These are phyloP conservation scores for Fereydounia khargensis DNA, from an alignment of 1,284 basidiomycete genomes.

Conservation along the genomic window DNA sequence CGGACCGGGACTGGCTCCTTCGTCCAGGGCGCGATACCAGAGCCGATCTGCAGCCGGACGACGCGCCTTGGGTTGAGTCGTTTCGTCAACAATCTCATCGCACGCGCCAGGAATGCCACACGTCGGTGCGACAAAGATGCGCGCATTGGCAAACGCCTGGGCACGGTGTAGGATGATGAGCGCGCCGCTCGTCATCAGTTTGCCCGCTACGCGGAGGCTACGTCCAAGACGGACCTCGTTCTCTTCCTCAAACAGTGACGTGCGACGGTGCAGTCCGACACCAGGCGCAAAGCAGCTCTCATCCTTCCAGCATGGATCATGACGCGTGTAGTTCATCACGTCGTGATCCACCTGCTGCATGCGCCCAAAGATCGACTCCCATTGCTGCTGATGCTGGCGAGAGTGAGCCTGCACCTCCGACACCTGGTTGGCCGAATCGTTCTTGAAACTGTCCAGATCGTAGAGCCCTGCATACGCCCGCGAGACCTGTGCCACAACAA, in stretches of 20 bases:
- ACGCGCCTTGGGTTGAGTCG: no score
- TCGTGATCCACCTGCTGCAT: slow-evolving; percentile 44
- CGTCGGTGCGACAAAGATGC: slow-evolving; percentile 42
- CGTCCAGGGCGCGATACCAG: slow-evolving; percentile 34
- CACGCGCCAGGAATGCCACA: slow-evolving; percentile 43
- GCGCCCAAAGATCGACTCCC: slow-evolving; percentile 37
- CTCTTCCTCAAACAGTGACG: slow-evolving; percentile 28
- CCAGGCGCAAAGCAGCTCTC: slow-evolving; percentile 24
- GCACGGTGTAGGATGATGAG: slow-evolving; percentile 46
- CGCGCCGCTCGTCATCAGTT: slow-evolving; percentile 47
- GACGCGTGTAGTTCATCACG: slow-evolving; percentile 37
- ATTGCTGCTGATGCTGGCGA: slow-evolving; percentile 16
- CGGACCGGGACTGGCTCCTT: no score
- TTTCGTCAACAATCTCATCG: no score
- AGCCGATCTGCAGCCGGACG: no score
- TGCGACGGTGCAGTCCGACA: slow-evolving; percentile 19
- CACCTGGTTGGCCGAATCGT: slow-evolving; percentile 19
- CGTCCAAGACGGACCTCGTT: slow-evolving; percentile 30
- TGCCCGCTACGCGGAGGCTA: slow-evolving; percentile 34
- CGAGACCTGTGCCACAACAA: no score
- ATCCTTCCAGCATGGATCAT: slow-evolving; percentile 37
- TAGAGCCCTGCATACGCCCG: slow-evolving; percentile 36
- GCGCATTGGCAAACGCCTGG: slow-evolving; percentile 44
- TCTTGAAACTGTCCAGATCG: slow-evolving; percentile 37
- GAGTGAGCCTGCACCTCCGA: slow-evolving; percentile 9